These are phyloP conservation scores for Schizonepeta tenuifolia DNA, from an alignment of 257 asterid genomes.

Conservation along the genomic window DNA sequence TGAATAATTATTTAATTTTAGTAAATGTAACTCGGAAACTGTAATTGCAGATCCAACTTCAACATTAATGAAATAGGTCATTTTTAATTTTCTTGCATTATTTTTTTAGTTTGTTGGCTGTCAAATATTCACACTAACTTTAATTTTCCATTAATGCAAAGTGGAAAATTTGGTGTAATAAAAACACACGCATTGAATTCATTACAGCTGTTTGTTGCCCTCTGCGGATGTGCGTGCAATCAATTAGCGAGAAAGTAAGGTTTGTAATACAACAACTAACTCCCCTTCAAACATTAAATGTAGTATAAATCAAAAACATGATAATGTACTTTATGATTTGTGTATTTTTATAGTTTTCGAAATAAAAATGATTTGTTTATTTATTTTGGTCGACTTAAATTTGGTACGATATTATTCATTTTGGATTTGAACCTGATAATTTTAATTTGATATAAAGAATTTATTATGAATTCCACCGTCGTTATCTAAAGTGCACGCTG, in stretches of 20 bases:
- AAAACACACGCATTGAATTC: background rate
- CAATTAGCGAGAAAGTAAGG: background rate
- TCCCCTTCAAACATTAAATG: background rate
- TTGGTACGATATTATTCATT: background rate
- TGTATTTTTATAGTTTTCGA: too few relatives aligned
- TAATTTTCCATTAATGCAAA: constrained; percentile 11
- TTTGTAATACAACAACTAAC: background rate
- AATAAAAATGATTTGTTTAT: too few relatives aligned
- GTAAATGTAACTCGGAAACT: background rate
- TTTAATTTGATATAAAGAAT: background rate
- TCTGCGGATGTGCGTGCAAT: background rate
- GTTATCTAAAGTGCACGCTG: too few relatives aligned
- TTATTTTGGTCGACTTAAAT: background rate
- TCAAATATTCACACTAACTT: background rate
- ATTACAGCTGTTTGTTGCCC: constrained; percentile 20
- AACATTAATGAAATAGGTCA: background rate
- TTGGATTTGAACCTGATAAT: background rate
- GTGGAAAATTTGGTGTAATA: background rate
- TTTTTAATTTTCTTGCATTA: background rate
- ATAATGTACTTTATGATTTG: background rate
- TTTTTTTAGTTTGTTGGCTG: background rate
- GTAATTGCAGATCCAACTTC: background rate
- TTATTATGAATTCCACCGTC: too few relatives aligned
- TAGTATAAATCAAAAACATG: background rate
- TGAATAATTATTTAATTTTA: background rate